Percentiles rank a stretch among this genome's conserved stretches.
Conservation (phyloP, 2,329 filamentous ascomycete species). For the Penicillium sp. region DNA sequence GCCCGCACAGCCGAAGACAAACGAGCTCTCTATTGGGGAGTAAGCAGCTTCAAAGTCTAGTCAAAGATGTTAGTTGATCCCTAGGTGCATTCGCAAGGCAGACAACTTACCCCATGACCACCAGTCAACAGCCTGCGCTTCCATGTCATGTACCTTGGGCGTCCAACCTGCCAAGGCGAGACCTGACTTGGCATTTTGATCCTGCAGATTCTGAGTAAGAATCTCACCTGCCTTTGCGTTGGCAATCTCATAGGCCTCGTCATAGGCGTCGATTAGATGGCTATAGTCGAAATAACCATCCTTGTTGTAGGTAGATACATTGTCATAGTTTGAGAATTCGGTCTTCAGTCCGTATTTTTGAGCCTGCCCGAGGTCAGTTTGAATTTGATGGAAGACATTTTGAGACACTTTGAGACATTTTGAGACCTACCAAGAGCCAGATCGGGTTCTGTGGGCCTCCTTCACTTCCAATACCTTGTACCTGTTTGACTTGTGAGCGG, state of each 20-base stretch:
- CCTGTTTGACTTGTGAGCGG: constrained; percentile 5
- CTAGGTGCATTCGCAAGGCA: not conserved
- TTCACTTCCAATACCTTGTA: constrained; percentile 16
- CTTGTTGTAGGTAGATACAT: constrained; percentile 60
- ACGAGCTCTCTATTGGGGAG: constrained; percentile 55
- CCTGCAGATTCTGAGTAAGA: constrained; percentile 59
- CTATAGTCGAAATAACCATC: constrained; percentile 53
- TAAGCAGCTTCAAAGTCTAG: constrained; percentile 59
- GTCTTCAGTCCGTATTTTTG: constrained; percentile 59
- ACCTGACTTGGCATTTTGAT: constrained; percentile 58
- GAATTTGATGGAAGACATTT: not conserved
- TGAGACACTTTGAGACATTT: not conserved
- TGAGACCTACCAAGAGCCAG: constrained; percentile 14
- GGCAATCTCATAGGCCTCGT: constrained; percentile 45
- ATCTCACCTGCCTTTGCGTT: constrained; percentile 56
- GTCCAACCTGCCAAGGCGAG: constrained; percentile 62
- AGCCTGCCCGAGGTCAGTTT: constrained; percentile 28
- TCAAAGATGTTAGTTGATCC: not conserved
- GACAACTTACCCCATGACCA: constrained; percentile 43
- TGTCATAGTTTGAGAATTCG: constrained; percentile 57
- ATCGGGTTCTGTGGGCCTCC: constrained; percentile 16
- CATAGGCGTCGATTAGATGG: constrained; percentile 50
- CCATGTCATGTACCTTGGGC: constrained; percentile 52
- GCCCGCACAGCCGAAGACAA: constrained; percentile 54
- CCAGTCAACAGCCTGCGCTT: constrained; percentile 61